Evolutionary conservation across 2,329 filamentous ascomycete species (phyloP), one percentile per base, ranked within the genome.

Genomic region (Westerdykella sp.): DNA sequence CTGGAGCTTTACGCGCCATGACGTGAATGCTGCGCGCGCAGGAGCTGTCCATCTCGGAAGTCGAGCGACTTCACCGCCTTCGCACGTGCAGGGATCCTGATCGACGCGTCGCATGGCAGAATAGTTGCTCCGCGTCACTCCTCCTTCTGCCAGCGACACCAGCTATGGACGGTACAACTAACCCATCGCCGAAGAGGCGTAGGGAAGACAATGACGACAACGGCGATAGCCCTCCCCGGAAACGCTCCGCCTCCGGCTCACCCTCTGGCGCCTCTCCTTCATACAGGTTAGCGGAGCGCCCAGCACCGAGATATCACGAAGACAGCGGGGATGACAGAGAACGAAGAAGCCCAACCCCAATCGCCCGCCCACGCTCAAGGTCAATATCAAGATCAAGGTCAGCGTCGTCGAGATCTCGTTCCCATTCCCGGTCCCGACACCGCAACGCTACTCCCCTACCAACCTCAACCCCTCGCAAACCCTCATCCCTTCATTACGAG

Each of bases 401-500:
- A n/a, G 40, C 9, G 3, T 35, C 40, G 12, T 54, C 54, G 16
- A 48, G 43, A 4, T 59, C 57, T 14, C 40, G 39, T 32, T 57
- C 51, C 12, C 37, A 21, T 14, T 53, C 57, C 3, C 55, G 48
- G 11, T 58, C 56, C 2, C 30, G 34, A 14, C 53, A 52, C 15
- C 46, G 41, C 4, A 42, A 41, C 30, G 21, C 68, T 65, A 43
- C 66, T 31, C 69, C 67, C 30, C 69, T 67, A 23, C 65, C 62
- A 35, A 70, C 69, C 11, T 66, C 63, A 18, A 9, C 25, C 25
- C 25, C 25, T 28, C 25, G 25, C 25, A 75, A 80, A 47, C 77
- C 80, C 4, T 72, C 74, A 16, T 69, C 68, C 18, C 76, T 89
- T 13, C 75, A 84, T 61, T 95, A 89, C 70, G 77, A 72, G 34